Evolutionary conservation across 1,284 basidiomycete species (phyloP).

Genomic region (Bjerkandera adusta): DNA sequence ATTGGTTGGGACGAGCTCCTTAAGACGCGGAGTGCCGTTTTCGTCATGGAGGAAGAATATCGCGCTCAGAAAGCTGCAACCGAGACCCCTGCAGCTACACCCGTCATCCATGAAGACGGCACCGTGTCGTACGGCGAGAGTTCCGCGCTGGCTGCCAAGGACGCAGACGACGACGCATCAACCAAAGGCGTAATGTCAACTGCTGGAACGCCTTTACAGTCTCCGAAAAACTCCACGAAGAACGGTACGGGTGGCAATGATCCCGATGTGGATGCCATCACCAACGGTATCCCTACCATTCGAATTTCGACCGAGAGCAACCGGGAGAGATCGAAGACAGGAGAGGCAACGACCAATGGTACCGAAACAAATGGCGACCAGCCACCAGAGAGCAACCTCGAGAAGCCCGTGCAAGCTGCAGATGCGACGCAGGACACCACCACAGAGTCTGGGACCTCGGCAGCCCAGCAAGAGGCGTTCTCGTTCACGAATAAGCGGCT

Average conservation of each 20-base stretch:
- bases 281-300: constrained; percentile 75
- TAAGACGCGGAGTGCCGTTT: constrained; percentile 90
- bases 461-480: constrained; percentile 59
- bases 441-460: constrained; percentile 33
- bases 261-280: constrained; percentile 25
- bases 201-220: constrained; percentile 21
- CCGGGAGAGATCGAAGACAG: constrained; percentile 45
- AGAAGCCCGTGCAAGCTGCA: constrained; percentile 63
- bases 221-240: constrained; percentile 16
- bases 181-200: constrained; percentile 52
- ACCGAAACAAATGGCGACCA: constrained; percentile 23
- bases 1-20: constrained; percentile 99
- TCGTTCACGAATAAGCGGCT: constrained; percentile 96
- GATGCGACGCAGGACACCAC: constrained; percentile 22
- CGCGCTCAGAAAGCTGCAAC: constrained; percentile 79
- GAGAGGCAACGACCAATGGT: constrained; percentile 25
- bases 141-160: constrained; percentile 25
- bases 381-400: constrained; percentile 35
- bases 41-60: constrained; percentile 99
- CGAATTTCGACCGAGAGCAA: constrained; percentile 85
- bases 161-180: constrained; percentile 73
- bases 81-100: constrained; percentile 42
- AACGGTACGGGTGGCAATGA: constrained; percentile 16
- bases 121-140: constrained; percentile 32
- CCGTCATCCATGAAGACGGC: constrained; percentile 59